Percentiles rank a stretch among this genome's conserved stretches.
Evolutionary conservation across 2,329 filamentous ascomycete genomes (phyloP).

Genomic region (Ascochyta koolunga): DNA sequence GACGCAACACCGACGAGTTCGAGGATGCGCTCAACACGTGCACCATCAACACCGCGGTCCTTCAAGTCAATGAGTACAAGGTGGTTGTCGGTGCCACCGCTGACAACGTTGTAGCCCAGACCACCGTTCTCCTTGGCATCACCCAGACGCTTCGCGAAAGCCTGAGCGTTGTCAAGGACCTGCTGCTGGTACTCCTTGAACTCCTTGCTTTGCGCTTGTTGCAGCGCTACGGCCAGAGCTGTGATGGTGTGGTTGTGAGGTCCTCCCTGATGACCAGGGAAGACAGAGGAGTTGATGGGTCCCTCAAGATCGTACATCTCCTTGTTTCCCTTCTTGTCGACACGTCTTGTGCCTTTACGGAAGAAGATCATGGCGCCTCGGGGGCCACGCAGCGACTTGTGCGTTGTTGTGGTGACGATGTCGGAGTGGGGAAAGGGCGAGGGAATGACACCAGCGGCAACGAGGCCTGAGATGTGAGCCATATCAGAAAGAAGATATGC

Average conservation of each 20-base stretch:
- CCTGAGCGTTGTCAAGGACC: constrained; percentile 91
- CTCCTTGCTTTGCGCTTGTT: constrained; percentile 88
- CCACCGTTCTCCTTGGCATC: constrained; percentile 73
- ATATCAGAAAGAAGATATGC: constrained; percentile 97
- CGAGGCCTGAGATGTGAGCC: constrained; percentile 97
- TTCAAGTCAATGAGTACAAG: constrained; percentile 96
- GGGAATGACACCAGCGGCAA: constrained; percentile 90
- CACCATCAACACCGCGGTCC: constrained; percentile 84
- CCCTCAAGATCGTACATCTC: constrained; percentile 93
- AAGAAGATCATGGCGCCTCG: constrained; percentile 99
- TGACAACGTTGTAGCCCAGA: constrained; percentile 91
- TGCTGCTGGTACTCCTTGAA: constrained; percentile 95
- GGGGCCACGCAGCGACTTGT: constrained; percentile 97
- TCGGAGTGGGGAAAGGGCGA: constrained; percentile 92
- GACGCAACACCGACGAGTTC: constrained; percentile 98
- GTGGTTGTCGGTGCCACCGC: constrained; percentile 95
- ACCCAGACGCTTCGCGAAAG: constrained; percentile 73
- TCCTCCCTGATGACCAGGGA: constrained; percentile 97
- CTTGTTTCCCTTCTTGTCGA: constrained; percentile 89
- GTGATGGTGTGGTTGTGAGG: constrained; percentile 99
- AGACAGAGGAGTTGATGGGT: constrained; percentile 98
- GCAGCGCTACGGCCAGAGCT: constrained; percentile 89
- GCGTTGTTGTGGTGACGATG: constrained; percentile 96
- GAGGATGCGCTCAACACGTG: constrained; percentile 92
- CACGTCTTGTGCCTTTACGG: constrained; percentile 92